phyloP scores from a whole-genome alignment of 2,329 filamentous ascomycete genomes.

The Mariannaea elegans region DNA sequence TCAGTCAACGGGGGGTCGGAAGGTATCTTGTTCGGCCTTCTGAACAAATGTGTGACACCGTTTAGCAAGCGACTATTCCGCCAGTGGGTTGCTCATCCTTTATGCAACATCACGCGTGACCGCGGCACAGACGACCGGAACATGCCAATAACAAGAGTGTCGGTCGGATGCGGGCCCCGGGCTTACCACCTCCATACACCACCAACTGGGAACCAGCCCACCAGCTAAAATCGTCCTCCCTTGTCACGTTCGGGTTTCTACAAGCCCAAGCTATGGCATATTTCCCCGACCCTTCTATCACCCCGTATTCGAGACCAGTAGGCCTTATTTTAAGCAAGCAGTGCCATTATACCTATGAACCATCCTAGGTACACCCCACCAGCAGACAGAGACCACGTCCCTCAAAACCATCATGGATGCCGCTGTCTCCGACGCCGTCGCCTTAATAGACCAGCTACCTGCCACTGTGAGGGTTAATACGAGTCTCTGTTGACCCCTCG shows the following conservation, averaged over 20 bases:
- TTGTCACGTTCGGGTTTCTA: conserved; percentile 53
- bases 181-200: no score
- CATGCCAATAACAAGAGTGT: no score
- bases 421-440: conserved; percentile 43
- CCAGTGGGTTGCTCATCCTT: conserved; percentile 96
- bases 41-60: conserved; percentile 94
- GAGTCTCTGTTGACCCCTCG: conserved; percentile 51
- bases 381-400: conserved; percentile 26
- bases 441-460: conserved; percentile 44
- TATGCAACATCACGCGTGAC: conserved; percentile 92
- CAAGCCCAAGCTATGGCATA: conserved; percentile 53
- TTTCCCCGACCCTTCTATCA: conserved; percentile 47
- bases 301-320: conserved; percentile 49
- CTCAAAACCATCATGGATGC: conserved; percentile 39
- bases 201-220: no score
- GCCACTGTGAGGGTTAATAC: conserved; percentile 49
- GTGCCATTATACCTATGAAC: conserved; percentile 54
- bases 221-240: no score
- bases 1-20: conserved; percentile 85
- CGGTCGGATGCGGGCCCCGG: no score
- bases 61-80: conserved; percentile 97
- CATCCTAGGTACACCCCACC: conserved; percentile 43
- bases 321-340: conserved; percentile 55
- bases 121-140: no score
- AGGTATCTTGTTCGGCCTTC: conserved; percentile 87